Evolutionary conservation across 1,139 yeast genomes (phyloP).

Genomic region (Schwanniomyces etchellsii): DNA sequence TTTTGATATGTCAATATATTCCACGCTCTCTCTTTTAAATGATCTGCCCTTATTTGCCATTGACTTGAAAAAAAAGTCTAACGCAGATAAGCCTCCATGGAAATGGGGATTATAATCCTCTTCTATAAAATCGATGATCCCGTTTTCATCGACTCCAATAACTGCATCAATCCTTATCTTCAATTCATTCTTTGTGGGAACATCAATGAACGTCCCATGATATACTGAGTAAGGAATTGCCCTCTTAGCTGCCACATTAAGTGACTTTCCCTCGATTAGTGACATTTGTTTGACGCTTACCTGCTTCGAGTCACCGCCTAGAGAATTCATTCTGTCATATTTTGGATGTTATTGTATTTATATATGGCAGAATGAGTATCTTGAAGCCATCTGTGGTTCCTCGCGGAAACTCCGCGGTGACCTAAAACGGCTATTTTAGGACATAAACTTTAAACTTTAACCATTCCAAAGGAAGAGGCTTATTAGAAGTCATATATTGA

Average conservation of each 20-base stretch:
- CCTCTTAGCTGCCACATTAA: slow-evolving; percentile 10
- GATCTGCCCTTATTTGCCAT: slow-evolving; percentile 2
- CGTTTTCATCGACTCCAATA: slow-evolving; percentile 27
- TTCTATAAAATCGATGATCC: slow-evolving; percentile 27
- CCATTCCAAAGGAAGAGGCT: too few species aligned
- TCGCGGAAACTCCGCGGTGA: background rate
- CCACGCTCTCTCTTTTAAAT: slow-evolving; percentile 11
- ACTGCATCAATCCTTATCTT: slow-evolving; percentile 24
- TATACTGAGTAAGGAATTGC: slow-evolving; percentile 24
- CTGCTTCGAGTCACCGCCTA: too few species aligned
- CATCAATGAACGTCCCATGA: slow-evolving; percentile 34
- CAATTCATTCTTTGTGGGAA: slow-evolving; percentile 24
- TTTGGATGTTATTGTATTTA: too few species aligned
- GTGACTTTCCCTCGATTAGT: too few species aligned
- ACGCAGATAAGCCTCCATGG: slow-evolving; percentile 1
- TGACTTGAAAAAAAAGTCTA: slow-evolving; percentile 7
- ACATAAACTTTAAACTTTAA: background rate
- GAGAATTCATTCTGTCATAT: too few species aligned
- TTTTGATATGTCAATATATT: slow-evolving; percentile 23
- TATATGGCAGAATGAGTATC: too few species aligned
- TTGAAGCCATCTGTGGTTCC: too few species aligned
- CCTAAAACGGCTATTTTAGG: background rate
- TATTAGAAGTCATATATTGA: slow-evolving; percentile 3
- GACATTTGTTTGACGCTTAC: too few species aligned
- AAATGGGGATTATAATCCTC: slow-evolving; percentile 8